phyloP scores from a whole-genome alignment of 805 yeast genomes.

The Kazachstania psychrophila region DNA sequence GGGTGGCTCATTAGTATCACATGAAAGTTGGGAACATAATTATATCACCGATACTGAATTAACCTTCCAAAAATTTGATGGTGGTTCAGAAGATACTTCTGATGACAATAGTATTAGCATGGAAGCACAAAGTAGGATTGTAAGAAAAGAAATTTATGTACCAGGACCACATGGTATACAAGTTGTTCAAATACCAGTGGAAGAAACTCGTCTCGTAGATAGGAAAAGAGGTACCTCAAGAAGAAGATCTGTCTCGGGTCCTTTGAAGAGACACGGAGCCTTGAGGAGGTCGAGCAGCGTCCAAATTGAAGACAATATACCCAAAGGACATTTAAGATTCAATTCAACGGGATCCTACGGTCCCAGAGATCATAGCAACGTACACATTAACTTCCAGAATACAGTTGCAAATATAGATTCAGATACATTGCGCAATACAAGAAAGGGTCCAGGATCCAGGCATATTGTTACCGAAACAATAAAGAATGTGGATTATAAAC shows the following conservation, averaged over 20 bases:
- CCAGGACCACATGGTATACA: conserved; percentile 66
- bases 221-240: background rate
- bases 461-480: too few species aligned
- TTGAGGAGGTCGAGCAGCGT: background rate
- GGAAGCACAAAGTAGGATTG: conserved; percentile 25
- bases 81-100: conserved; percentile 7
- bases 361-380: too few species aligned
- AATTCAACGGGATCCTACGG: too few species aligned
- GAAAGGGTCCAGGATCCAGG: too few species aligned
- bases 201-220: background rate
- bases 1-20: too few species aligned
- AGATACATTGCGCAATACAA: too few species aligned
- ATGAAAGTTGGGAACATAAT: background rate
- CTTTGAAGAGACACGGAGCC: background rate
- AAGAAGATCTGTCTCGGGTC: background rate
- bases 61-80: conserved; percentile 27
- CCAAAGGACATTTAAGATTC: too few species aligned
- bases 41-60: conserved; percentile 17
- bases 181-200: conserved; percentile 55
- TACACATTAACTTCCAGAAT: too few species aligned
- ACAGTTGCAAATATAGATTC: too few species aligned
- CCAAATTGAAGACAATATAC: too few species aligned
- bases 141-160: conserved; percentile 58
- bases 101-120: background rate
- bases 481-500: too few species aligned